Evolutionary conservation across 2,329 filamentous ascomycete species (phyloP), one percentile per base, ranked within the genome.

Genomic region (Eutypella sp.): DNA sequence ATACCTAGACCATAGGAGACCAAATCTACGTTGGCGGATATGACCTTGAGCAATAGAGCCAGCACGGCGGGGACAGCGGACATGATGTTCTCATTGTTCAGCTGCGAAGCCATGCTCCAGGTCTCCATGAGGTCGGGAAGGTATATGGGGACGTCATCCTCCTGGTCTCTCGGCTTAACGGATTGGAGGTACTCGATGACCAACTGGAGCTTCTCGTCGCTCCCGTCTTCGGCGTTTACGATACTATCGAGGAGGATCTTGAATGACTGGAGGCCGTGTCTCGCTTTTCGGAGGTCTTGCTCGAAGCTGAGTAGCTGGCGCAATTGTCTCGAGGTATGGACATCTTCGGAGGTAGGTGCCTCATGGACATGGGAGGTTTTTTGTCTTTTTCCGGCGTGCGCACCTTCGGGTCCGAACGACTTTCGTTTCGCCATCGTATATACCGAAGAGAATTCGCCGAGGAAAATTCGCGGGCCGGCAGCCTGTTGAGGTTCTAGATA

Each of bases 41-140:
- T 74, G 19, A 87, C 80, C 65, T 85, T 89, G 29, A 97, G 72
- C 39, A 97, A 77, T 18, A 96, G 76, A 2, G 89, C 88, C 24
- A 99, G 70, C 7, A 90, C 84, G 1, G 92, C 87, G 2, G 87
- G 83, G 3, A 93, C 82, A 7, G 88, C 81, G 1, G 90, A 92
- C 61, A 93, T 78, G 48, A 96, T 72, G 45, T 82, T 79, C 47
- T 96, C 90, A 55, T 91, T 86, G 61, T 88, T 89, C 53, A 82
- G 81, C 62, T 88, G 84, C 24, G 82, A 82, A 4, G 87, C 90
- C 69, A 87, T 90, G 40, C 82, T 83, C 92, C 92, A 97, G 48
- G 84, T 89, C 57, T 95, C 87, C 68, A 95, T 87, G 33, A 97
- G 70, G 57, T 96, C 89, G 2, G 78, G 70, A 24, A 97, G 78